Conservation (phyloP, 306 rosid species). For the Clitoria ternatea region DNA sequence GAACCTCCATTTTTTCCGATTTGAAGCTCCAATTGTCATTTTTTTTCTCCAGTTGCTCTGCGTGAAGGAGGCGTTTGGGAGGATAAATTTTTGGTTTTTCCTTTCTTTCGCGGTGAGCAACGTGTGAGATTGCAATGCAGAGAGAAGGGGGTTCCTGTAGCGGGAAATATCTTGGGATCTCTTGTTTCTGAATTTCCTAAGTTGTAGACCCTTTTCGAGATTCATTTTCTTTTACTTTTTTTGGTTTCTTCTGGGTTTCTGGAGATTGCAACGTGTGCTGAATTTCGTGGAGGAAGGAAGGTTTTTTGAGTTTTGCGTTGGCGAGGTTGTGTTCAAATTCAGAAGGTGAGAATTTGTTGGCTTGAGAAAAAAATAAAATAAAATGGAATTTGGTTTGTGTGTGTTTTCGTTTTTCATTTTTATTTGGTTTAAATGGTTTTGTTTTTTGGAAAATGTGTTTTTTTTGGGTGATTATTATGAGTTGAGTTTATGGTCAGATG, state of each 20-base stretch:
- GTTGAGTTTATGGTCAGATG: slow-evolving; percentile 12
- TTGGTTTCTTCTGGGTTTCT: background rate
- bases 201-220: background rate
- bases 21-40: slow-evolving; percentile 3
- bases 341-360: slow-evolving; percentile 31
- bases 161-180: slow-evolving; percentile 26
- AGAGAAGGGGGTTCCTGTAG: slow-evolving; percentile 8
- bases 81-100: background rate
- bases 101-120: background rate
- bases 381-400: background rate
- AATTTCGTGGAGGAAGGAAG: slow-evolving; percentile 9
- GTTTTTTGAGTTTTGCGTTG: slow-evolving; percentile 2
- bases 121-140: slow-evolving; percentile 29
- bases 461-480: slow-evolving; percentile 24
- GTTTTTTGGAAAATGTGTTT: too few species aligned
- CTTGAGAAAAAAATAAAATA: background rate
- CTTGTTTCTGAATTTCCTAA: slow-evolving; percentile 19
- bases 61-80: background rate
- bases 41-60: background rate
- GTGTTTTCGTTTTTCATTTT: background rate
- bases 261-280: background rate
- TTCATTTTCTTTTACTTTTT: slow-evolving; percentile 12
- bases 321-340: background rate
- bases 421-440: background rate
- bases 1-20: background rate